phyloP scores from a whole-genome alignment of 176 grass and related monocot genomes.

The Melocanna baccifera region DNA sequence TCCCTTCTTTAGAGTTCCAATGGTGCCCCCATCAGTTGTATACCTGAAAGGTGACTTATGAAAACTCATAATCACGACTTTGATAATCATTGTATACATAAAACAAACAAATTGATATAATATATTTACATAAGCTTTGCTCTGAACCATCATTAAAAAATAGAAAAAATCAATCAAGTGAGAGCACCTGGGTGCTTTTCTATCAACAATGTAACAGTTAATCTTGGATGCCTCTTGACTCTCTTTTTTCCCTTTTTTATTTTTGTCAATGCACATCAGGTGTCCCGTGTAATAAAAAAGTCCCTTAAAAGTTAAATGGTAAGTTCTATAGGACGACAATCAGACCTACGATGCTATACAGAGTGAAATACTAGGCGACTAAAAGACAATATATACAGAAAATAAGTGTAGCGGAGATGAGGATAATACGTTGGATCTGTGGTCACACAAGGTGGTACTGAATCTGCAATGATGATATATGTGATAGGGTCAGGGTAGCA shows the following conservation, averaged over 20 bases:
- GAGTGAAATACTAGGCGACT: too few relatives aligned
- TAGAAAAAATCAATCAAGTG: not conserved
- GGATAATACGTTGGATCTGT: too few relatives aligned
- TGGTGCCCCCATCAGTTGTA: slow-evolving; percentile 81
- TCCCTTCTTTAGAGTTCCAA: slow-evolving; percentile 60
- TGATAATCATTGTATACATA: slow-evolving; percentile 3
- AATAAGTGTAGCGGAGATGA: too few relatives aligned
- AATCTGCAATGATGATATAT: too few relatives aligned
- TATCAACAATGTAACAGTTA: not conserved
- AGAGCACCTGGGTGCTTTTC: not conserved
- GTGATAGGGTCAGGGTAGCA: too few relatives aligned
- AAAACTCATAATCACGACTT: slow-evolving; percentile 7
- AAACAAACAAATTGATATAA: not conserved
- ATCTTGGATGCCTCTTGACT: slow-evolving; percentile 10
- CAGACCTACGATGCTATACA: too few relatives aligned
- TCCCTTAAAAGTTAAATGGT: too few relatives aligned
- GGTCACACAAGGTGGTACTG: too few relatives aligned
- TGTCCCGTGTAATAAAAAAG: too few relatives aligned
- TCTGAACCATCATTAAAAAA: not conserved
- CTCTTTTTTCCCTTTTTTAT: not conserved
- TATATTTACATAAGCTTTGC: not conserved
- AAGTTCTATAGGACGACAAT: too few relatives aligned
- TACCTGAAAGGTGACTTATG: slow-evolving; percentile 61
- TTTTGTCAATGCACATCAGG: too few relatives aligned
- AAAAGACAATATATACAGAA: too few relatives aligned